Conservation (phyloP, 306 rosid genomes). For the Hippophae rhamnoides region DNA sequence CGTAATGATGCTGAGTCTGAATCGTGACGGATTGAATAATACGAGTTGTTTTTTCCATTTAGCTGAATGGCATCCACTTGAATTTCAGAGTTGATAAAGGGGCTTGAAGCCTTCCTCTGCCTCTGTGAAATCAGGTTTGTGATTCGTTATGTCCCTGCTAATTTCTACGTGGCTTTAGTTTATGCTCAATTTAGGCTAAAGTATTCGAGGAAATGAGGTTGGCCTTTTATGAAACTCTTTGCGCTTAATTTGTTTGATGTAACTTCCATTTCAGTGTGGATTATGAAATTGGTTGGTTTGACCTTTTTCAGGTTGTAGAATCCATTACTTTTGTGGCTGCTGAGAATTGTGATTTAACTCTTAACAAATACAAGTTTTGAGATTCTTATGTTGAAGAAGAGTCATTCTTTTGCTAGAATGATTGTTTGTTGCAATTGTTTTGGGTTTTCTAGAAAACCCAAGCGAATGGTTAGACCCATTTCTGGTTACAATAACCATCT, state of each 20-base stretch:
- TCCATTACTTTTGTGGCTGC: constrained; percentile 18
- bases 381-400: constrained; percentile 52
- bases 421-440: constrained; percentile 92
- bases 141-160: not conserved
- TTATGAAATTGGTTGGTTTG: constrained; percentile 9
- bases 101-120: constrained; percentile 47
- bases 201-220: not conserved
- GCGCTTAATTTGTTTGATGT: constrained; percentile 18
- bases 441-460: constrained; percentile 48
- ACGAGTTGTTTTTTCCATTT: constrained; percentile 52
- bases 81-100: constrained; percentile 44
- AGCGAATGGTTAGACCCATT: constrained; percentile 20
- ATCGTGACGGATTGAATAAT: constrained; percentile 37
- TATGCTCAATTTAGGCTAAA: not conserved
- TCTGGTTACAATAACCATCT: constrained; percentile 28
- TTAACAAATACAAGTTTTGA: constrained; percentile 21
- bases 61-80: constrained; percentile 93
- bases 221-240: constrained; percentile 8
- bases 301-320: constrained; percentile 29
- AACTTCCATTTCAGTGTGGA: constrained; percentile 3
- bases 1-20: constrained; percentile 58
- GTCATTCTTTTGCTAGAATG: constrained; percentile 30
- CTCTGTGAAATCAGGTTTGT: constrained; percentile 39
- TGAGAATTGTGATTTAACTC: constrained; percentile 16
- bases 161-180: not conserved